phyloP scores from a whole-genome alignment of 2,329 filamentous ascomycete species.

The Dothidotthia symphoricarpi region DNA sequence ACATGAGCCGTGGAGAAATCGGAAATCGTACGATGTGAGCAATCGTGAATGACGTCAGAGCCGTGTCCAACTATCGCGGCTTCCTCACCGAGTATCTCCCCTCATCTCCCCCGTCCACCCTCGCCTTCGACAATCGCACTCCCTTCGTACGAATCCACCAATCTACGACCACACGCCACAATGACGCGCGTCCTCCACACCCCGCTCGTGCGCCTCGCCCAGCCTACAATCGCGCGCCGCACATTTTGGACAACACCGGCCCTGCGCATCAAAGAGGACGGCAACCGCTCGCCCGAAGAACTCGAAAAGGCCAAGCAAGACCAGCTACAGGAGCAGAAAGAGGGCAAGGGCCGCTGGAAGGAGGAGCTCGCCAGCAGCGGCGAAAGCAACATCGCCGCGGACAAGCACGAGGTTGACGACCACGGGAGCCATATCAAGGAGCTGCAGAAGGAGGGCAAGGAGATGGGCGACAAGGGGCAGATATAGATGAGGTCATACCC shows the following conservation, averaged over 20 bases:
- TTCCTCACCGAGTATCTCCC: too few species aligned
- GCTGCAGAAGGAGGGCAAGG: slow-evolving; percentile 46
- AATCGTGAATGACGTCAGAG: too few species aligned
- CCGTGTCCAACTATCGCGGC: too few species aligned
- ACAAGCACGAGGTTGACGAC: slow-evolving; percentile 44
- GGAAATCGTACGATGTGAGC: too few species aligned
- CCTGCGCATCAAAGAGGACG: slow-evolving; percentile 44
- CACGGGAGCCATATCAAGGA: slow-evolving; percentile 46
- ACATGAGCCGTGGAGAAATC: too few species aligned
- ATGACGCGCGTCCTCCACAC: slow-evolving; percentile 1
- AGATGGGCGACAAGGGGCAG: slow-evolving; percentile 43
- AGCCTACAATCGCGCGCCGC: slow-evolving; percentile 15
- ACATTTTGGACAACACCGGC: slow-evolving; percentile 33
- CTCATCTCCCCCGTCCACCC: too few species aligned
- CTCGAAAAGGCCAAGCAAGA: slow-evolving; percentile 47
- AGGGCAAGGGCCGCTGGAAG: slow-evolving; percentile 46
- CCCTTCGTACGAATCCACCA: not conserved
- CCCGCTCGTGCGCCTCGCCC: not conserved
- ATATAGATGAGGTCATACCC: slow-evolving; percentile 9
- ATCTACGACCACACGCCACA: not conserved
- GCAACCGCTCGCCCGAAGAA: slow-evolving; percentile 40
- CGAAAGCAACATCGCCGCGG: slow-evolving; percentile 45
- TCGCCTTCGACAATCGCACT: not conserved
- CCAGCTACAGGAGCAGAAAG: slow-evolving; percentile 45
- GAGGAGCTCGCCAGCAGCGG: slow-evolving; percentile 44